Conservation (phyloP, 495 filamentous ascomycete species). For the Penicillium flavigenum region DNA sequence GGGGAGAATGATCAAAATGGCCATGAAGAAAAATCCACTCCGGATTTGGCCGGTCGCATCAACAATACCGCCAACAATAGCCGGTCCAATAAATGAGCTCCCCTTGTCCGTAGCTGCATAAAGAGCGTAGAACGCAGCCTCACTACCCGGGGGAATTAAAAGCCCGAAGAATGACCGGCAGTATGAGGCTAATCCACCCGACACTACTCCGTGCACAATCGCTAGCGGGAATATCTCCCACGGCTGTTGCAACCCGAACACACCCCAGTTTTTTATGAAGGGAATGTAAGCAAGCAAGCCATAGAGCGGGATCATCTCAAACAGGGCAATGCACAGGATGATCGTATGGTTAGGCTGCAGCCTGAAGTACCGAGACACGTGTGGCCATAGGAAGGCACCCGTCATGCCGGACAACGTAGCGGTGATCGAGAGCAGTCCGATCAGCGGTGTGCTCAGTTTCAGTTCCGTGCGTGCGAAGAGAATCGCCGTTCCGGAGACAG, state of each 20-base stretch:
- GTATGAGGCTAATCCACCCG: constrained; percentile 80
- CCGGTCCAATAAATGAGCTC: constrained; percentile 81
- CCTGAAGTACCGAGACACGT: constrained; percentile 59
- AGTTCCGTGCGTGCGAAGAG: constrained; percentile 88
- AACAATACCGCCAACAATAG: constrained; percentile 81
- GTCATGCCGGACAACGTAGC: constrained; percentile 73
- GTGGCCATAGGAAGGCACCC: constrained; percentile 82
- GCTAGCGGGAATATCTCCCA: constrained; percentile 93
- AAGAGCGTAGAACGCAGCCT: constrained; percentile 89
- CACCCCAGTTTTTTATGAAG: constrained; percentile 66
- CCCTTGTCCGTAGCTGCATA: constrained; percentile 96
- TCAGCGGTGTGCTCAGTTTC: constrained; percentile 68
- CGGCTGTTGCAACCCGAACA: constrained; percentile 76
- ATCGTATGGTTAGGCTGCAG: constrained; percentile 77
- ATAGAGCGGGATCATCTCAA: constrained; percentile 85
- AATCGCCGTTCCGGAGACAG: constrained; percentile 86
- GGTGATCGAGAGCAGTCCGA: constrained; percentile 83
- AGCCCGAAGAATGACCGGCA: constrained; percentile 83
- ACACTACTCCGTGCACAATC: constrained; percentile 79
- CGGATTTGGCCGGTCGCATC: constrained; percentile 79
- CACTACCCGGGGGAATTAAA: constrained; percentile 82
- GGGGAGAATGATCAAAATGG: constrained; percentile 70
- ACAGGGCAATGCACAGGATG: constrained; percentile 74
- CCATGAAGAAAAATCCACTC: constrained; percentile 86
- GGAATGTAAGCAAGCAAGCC: constrained; percentile 82